Conservation (phyloP, 2,329 filamentous ascomycete genomes). For the Xylariaceae sp. region DNA sequence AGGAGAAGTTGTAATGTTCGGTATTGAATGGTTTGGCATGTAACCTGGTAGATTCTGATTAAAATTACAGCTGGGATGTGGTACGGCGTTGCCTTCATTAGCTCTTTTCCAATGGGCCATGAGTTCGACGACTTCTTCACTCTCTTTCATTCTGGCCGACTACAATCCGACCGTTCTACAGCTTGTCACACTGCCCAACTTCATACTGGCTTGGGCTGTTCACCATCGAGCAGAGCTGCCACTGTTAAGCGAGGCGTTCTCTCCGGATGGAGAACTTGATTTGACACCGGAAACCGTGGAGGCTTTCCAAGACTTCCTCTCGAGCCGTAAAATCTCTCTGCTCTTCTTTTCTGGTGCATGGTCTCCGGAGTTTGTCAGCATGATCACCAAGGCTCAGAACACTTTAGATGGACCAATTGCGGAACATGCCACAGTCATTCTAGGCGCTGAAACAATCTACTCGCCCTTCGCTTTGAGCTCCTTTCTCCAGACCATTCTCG, state of each 20-base stretch:
- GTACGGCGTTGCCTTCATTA: slow-evolving; percentile 75
- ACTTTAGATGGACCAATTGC: slow-evolving; percentile 30
- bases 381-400: slow-evolving; percentile 51
- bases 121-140: slow-evolving; percentile 43
- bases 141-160: slow-evolving; percentile 74
- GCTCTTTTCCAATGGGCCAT: slow-evolving; percentile 71
- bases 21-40: slow-evolving; percentile 13
- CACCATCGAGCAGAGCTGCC: slow-evolving; percentile 48
- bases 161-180: slow-evolving; percentile 81
- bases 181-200: slow-evolving; percentile 80
- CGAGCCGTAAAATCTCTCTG: slow-evolving; percentile 58
- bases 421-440: slow-evolving; percentile 57
- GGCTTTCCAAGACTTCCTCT: slow-evolving; percentile 64
- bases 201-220: slow-evolving; percentile 73
- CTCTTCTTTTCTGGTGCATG: slow-evolving; percentile 78
- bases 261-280: slow-evolving; percentile 63
- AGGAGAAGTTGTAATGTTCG: slow-evolving; percentile 33
- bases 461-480: slow-evolving; percentile 72
- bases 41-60: slow-evolving; percentile 36
- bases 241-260: slow-evolving; percentile 54
- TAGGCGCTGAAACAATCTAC: slow-evolving; percentile 86
- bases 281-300: slow-evolving; percentile 63
- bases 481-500: slow-evolving; percentile 72
- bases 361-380: slow-evolving; percentile 67
- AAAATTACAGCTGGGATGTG: slow-evolving; percentile 71